Conservation (phyloP, 352 stramenopile genomes). For the Saprolegnia parasitica region DNA sequence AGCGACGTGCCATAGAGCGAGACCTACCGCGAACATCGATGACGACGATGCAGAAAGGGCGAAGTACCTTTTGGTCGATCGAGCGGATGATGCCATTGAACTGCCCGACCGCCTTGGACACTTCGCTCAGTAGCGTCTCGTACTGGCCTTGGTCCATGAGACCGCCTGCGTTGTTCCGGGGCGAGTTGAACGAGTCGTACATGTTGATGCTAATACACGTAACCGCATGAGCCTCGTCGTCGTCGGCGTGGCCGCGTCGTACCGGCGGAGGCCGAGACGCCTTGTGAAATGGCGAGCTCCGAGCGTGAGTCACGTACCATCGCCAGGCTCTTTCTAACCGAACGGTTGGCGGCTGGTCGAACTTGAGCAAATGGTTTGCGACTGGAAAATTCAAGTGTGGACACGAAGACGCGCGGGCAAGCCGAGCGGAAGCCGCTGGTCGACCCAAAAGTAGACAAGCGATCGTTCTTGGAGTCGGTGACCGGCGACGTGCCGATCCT, state of each 20-base stretch:
- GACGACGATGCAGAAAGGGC: neutral
- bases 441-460: no score
- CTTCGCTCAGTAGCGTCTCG: slow-evolving; percentile 49
- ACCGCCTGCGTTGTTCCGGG: slow-evolving; percentile 35
- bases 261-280: neutral
- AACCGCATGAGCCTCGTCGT: neutral
- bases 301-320: slow-evolving; percentile 15
- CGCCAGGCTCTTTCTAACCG: slow-evolving; percentile 3
- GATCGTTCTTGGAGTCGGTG: no score
- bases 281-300: neutral
- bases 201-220: neutral
- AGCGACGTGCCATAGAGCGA: slow-evolving; percentile 51
- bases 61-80: slow-evolving; percentile 53
- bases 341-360: slow-evolving; percentile 7
- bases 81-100: slow-evolving; percentile 56
- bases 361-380: neutral
- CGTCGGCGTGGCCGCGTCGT: neutral
- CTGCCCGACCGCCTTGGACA: slow-evolving; percentile 50
- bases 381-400: no score
- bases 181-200: slow-evolving; percentile 51
- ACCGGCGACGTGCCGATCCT: no score
- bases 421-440: no score
- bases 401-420: no score
- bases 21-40: slow-evolving; percentile 27
- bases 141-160: slow-evolving; percentile 42